phyloP scores from a whole-genome alignment of 78 protist genomes.

The Carpediemonas membranifera region DNA sequence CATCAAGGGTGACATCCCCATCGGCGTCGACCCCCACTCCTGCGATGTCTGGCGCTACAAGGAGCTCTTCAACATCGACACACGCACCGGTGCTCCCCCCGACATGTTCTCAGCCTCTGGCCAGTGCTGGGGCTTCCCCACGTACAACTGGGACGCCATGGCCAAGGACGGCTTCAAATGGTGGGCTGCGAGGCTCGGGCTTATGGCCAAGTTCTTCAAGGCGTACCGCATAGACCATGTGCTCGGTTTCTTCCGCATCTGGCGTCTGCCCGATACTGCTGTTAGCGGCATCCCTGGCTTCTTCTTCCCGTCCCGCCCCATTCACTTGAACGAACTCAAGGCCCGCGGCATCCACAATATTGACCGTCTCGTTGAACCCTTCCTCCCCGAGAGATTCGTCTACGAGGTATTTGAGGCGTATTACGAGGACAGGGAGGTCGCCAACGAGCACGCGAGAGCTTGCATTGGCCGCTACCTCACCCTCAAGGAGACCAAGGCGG shows the following conservation, averaged over 20 bases:
- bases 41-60: slow-evolving; percentile 57
- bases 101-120: slow-evolving; percentile 57
- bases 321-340: background rate
- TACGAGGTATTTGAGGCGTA: background rate
- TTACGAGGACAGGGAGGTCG: background rate
- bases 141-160: slow-evolving; percentile 74
- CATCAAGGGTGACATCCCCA: slow-evolving; percentile 77
- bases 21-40: slow-evolving; percentile 53
- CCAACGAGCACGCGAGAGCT: background rate
- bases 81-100: slow-evolving; percentile 73
- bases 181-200: slow-evolving; percentile 64
- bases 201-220: slow-evolving; percentile 60
- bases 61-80: slow-evolving; percentile 46
- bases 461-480: background rate
- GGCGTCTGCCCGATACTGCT: slow-evolving; percentile 53
- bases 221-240: slow-evolving; percentile 78
- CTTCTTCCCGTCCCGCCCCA: slow-evolving; percentile 9
- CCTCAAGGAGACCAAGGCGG: background rate
- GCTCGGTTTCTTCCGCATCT: slow-evolving; percentile 76
- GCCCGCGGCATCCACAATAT: slow-evolving; percentile 8
- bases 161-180: slow-evolving; percentile 55
- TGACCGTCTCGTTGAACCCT: slow-evolving; percentile 13
- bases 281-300: slow-evolving; percentile 50
- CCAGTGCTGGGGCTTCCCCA: slow-evolving; percentile 86
- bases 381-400: slow-evolving; percentile 3